These are phyloP conservation scores for Lumnitzera racemosa DNA, from an alignment of 345 rosid species.

Conservation along the genomic window DNA sequence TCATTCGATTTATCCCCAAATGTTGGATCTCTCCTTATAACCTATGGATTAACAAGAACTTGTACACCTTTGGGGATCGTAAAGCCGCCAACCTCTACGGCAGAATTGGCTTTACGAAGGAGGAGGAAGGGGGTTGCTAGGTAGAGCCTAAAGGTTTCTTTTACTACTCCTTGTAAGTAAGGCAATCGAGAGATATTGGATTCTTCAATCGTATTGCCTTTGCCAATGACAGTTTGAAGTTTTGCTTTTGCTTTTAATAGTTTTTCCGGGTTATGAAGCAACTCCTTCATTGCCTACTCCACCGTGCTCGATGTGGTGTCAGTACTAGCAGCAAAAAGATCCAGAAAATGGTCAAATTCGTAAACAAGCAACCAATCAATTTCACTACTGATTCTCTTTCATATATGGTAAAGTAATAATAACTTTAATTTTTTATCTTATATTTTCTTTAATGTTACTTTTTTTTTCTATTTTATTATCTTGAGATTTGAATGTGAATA, in stretches of 20 bases:
- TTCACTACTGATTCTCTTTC: too few relatives aligned
- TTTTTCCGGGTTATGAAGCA: slow-evolving; percentile 15
- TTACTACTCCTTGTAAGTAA: slow-evolving; percentile 16
- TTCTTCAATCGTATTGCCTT: slow-evolving; percentile 12
- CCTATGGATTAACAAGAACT: slow-evolving; percentile 16
- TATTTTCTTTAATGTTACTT: too few relatives aligned
- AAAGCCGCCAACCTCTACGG: slow-evolving; percentile 9
- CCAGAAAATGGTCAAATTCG: slow-evolving; percentile 1
- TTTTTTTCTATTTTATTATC: too few relatives aligned
- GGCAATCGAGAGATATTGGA: slow-evolving; percentile 12
- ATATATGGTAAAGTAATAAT: too few relatives aligned
- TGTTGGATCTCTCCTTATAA: slow-evolving; percentile 15
- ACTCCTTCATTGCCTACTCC: slow-evolving; percentile 32
- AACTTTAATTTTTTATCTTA: too few relatives aligned
- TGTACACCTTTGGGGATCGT: slow-evolving; percentile 16
- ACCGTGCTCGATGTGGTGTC: slow-evolving; percentile 24
- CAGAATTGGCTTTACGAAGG: slow-evolving; percentile 10
- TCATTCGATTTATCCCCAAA: slow-evolving; percentile 10
- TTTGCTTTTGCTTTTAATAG: slow-evolving; percentile 3
- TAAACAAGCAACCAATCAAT: too few relatives aligned
- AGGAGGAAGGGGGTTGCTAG: slow-evolving; percentile 16
- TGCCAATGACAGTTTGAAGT: slow-evolving; percentile 12
- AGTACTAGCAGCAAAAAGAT: slow-evolving; percentile 14
- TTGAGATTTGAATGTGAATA: too few relatives aligned
- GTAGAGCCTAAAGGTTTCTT: slow-evolving; percentile 21